phyloP scores from a whole-genome alignment of 2,329 filamentous ascomycete genomes.

The Colletotrichum theobromicola region DNA sequence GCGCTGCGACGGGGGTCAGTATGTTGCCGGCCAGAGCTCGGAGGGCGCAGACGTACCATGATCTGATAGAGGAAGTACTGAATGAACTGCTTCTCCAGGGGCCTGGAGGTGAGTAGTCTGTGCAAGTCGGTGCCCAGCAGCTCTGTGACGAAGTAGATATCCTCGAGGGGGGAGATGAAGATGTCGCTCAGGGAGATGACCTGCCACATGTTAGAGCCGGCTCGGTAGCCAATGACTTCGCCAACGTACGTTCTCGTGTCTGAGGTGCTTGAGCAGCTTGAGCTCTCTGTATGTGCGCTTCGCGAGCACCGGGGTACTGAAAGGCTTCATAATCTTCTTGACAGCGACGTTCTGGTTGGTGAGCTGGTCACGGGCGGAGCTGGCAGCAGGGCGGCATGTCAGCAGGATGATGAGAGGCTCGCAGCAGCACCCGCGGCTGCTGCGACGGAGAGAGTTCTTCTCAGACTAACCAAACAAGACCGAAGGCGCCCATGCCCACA shows the following conservation, averaged over 20 bases:
- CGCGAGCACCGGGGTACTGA: constrained; percentile 97
- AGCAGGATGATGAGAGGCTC: not conserved
- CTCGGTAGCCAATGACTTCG: not conserved
- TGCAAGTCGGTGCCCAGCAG: constrained; percentile 96
- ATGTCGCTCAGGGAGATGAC: constrained; percentile 99
- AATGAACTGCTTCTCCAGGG: constrained; percentile 98
- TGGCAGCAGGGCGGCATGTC: constrained; percentile 39
- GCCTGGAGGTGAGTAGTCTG: constrained; percentile 90
- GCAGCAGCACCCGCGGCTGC: not conserved
- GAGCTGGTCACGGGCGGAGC: constrained; percentile 97
- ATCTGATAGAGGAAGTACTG: constrained; percentile 99
- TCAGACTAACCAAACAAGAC: constrained; percentile 84
- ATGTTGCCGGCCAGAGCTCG: not conserved
- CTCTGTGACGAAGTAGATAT: constrained; percentile 99
- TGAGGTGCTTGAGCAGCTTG: constrained; percentile 95
- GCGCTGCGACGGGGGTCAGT: constrained; percentile 60
- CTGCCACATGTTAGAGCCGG: constrained; percentile 48
- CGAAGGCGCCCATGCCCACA: constrained; percentile 98
- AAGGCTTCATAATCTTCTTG: constrained; percentile 99
- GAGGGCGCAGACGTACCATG: constrained; percentile 67
- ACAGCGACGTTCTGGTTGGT: constrained; percentile 96
- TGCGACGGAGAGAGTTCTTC: constrained; percentile 13
- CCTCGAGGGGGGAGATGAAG: constrained; percentile 98
- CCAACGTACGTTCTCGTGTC: constrained; percentile 85
- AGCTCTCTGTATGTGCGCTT: constrained; percentile 98